Conservation (phyloP, 805 yeast species). For the Spathaspora girioi region DNA sequence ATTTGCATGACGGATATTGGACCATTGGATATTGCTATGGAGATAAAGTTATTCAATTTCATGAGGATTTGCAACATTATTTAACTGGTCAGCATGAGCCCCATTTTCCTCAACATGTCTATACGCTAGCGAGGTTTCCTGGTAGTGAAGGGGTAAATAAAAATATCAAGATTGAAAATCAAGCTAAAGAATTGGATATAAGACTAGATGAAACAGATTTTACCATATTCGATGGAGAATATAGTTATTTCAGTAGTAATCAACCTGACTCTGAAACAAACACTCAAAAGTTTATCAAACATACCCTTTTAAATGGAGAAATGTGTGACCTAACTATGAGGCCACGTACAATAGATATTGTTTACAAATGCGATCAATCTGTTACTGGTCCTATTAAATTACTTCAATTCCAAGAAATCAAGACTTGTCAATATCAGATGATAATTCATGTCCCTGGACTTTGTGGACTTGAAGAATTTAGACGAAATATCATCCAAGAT, state of each 20-base stretch:
- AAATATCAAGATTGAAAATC: conserved; percentile 15
- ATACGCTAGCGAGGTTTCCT: conserved; percentile 34
- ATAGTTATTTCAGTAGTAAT: conserved; percentile 16
- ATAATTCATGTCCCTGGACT: conserved; percentile 47
- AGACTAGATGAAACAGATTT: conserved; percentile 20
- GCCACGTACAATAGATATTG: conserved; percentile 52
- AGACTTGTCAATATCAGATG: conserved; percentile 57
- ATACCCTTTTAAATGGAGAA: conserved; percentile 43
- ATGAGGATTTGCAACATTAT: conserved; percentile 24
- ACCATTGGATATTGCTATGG: conserved; percentile 50
- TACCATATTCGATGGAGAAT: conserved; percentile 24
- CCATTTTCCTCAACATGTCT: conserved; percentile 27
- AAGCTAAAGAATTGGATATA: conserved; percentile 15
- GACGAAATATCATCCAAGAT: conserved; percentile 20
- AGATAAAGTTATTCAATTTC: conserved; percentile 48
- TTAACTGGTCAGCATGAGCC: conserved; percentile 28
- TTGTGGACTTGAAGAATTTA: conserved; percentile 39
- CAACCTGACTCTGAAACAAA: conserved; percentile 9
- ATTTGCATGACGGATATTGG: conserved; percentile 47
- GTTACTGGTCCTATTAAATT: conserved; percentile 14
- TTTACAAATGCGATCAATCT: conserved; percentile 50
- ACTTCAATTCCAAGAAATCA: conserved; percentile 47
- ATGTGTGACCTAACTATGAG: conserved; percentile 55
- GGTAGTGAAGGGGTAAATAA: conserved; percentile 14
- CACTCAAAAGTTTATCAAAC: conserved; percentile 34